Conservation (phyloP, 2,329 filamentous ascomycete species). For the Zasmidium cellare region DNA sequence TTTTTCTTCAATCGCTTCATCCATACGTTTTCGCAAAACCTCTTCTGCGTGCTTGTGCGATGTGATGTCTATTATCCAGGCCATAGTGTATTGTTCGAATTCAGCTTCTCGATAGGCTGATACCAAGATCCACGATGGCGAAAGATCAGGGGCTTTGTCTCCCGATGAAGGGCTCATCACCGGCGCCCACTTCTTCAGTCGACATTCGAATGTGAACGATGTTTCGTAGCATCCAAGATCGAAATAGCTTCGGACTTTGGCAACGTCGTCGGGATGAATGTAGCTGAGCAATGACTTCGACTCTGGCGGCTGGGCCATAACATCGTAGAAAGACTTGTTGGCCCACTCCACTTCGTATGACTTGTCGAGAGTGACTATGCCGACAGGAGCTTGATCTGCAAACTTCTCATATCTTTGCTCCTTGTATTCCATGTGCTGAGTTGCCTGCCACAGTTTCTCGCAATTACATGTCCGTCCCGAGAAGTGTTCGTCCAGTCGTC, state of each 20-base stretch:
- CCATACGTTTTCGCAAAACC: constrained; percentile 38
- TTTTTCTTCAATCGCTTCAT: constrained; percentile 40
- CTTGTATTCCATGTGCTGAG: constrained; percentile 14
- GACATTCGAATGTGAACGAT: constrained; percentile 23
- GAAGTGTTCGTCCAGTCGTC: constrained; percentile 18
- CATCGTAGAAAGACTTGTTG: constrained; percentile 21
- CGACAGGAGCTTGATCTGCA: constrained; percentile 21
- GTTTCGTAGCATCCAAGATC: constrained; percentile 15
- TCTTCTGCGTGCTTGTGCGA: constrained; percentile 47
- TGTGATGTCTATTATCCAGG: constrained; percentile 44
- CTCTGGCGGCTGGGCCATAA: constrained; percentile 12
- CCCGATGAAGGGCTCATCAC: constrained; percentile 9
- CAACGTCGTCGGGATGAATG: constrained; percentile 19
- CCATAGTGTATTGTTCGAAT: constrained; percentile 18
- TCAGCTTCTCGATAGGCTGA: constrained; percentile 17
- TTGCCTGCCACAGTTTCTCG: constrained; percentile 17
- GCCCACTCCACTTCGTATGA: constrained; percentile 20
- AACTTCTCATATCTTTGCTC: constrained; percentile 20
- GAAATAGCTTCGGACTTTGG: constrained; percentile 10
- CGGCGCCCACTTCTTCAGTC: constrained; percentile 19
- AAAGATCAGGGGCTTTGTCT: constrained; percentile 7
- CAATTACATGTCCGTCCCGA: constrained; percentile 18
- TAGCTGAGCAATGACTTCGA: constrained; percentile 16
- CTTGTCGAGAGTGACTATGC: constrained; percentile 11
- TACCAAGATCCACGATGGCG: constrained; percentile 20